Percentiles rank a stretch among this genome's conserved stretches.
Conservation (phyloP, 345 rosid species). For the Streptanthus diversifolius region DNA sequence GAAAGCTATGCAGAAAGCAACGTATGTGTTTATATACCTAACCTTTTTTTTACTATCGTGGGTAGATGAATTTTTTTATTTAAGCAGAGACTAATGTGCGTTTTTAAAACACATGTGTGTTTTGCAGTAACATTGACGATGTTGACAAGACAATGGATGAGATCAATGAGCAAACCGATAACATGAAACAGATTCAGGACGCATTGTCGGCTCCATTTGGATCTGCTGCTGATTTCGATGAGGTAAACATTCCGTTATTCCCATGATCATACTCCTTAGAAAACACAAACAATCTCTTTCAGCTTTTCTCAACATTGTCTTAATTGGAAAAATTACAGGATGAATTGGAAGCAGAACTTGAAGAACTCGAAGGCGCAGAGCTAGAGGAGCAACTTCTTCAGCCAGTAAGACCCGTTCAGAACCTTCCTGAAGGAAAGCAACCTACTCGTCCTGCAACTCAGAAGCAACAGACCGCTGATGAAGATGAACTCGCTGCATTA, state of each 20-base stretch:
- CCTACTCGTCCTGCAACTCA: slow-evolving; percentile 60
- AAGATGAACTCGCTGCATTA: slow-evolving; percentile 80
- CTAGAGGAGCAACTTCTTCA: slow-evolving; percentile 87
- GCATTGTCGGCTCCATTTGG: slow-evolving; percentile 80
- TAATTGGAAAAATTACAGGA: slow-evolving; percentile 47
- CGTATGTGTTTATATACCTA: slow-evolving; percentile 42
- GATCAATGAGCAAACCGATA: slow-evolving; percentile 84
- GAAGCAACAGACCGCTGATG: slow-evolving; percentile 60
- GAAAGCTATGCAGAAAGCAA: slow-evolving; percentile 94
- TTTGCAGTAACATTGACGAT: slow-evolving; percentile 77
- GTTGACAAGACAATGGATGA: slow-evolving; percentile 92
- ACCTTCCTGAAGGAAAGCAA: slow-evolving; percentile 57
- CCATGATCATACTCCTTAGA: background rate
- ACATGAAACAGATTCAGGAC: slow-evolving; percentile 91
- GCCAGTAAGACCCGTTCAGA: slow-evolving; percentile 65
- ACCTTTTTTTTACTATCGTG: too few relatives aligned
- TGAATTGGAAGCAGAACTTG: slow-evolving; percentile 90
- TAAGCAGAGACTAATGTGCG: background rate
- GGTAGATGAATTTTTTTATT: too few relatives aligned
- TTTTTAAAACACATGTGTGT: slow-evolving; percentile 2
- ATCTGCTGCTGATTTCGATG: slow-evolving; percentile 76
- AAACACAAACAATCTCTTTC: background rate
- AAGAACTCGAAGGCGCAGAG: slow-evolving; percentile 84
- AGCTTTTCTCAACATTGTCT: background rate
- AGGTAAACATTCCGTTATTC: slow-evolving; percentile 42